Base-by-base conservation (phyloP, 192 early-diverging fungal species). In the Funneliformis mosseae region DNA sequence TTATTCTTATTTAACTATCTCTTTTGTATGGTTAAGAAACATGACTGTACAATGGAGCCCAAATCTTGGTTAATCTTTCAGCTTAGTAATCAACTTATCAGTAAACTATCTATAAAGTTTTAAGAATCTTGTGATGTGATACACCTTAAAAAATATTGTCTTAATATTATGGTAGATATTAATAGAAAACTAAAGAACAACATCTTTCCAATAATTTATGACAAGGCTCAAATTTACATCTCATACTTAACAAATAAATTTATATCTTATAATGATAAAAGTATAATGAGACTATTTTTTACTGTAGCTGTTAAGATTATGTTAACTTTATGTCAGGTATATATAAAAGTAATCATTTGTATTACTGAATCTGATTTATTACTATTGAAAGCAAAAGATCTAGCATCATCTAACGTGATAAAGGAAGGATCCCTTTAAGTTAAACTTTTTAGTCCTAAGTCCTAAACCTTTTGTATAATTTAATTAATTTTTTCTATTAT, bases 151-250 rank as follows among this genome's bases (percentile, higher is more conserved):
- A 21, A 25, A 27, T 28, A 64, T 64, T 3, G 23, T 16, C 27
- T 64, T 64, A 64, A 64, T 64, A 64, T 64, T n/a, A 64, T 27
- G 62, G 18, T 21, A 64, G 18, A 4, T 28, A 64, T 64, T 64
- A 7, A 27, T 7, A 11, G 3, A 2, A n/a, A 64, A 64, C 1
- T 64, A 21, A 25, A 28, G 18, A n/a, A n/a, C n/a, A 64, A 48
- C 11, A 12, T 27, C 23, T 28, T 64, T 64, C 23, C 23, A 64
- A 64, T 64, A 1, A 64, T 64, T 21, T 64, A 64, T 64, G 62
- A 64, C 23, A 4, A 64, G 62, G 23, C 23, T 21, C 62, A 64
- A 64, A 14, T 14, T 64, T 4, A 64, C 62, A 64, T 21, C 23
- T 27, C 62, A 27, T 64, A 27, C 23, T 64, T 64, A 64, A 2